phyloP scores from a whole-genome alignment of 257 asterid genomes.

The Capsicum chinense region DNA sequence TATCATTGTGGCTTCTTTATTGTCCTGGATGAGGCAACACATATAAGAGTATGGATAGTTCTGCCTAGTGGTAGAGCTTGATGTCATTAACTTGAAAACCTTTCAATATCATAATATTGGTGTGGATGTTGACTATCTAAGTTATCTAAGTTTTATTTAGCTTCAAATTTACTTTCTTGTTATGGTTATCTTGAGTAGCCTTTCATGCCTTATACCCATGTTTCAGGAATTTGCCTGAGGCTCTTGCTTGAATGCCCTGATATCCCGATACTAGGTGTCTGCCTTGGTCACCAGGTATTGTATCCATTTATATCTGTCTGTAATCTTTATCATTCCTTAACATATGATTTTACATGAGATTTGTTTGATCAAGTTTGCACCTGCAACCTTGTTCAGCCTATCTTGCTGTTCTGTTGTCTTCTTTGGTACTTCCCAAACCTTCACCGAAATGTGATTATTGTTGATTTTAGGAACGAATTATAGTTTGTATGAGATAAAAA shows the following conservation, averaged over 20 bases:
- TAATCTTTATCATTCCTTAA: not conserved
- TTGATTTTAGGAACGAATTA: not conserved
- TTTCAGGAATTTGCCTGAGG: constrained; percentile 87
- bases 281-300: constrained; percentile 99
- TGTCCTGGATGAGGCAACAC: constrained; percentile 12
- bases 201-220: constrained; percentile 25
- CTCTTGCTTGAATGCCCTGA: constrained; percentile 85
- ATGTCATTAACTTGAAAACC: constrained; percentile 17
- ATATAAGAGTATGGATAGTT: constrained; percentile 18
- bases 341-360: not conserved
- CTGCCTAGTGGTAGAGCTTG: not conserved
- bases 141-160: not conserved
- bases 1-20: not conserved
- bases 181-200: constrained; percentile 24
- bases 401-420: not conserved
- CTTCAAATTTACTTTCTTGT: constrained; percentile 1
- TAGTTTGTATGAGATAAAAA: not conserved
- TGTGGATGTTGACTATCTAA: constrained; percentile 1
- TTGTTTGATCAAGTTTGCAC: constrained; percentile 19
- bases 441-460: constrained; percentile 12
- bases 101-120: constrained; percentile 2
- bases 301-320: not conserved
- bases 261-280: constrained; percentile 94
- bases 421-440: constrained; percentile 1
- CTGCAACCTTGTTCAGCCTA: not conserved